Conservation (phyloP, 345 rosid genomes). For the Gossypium longicalyx region DNA sequence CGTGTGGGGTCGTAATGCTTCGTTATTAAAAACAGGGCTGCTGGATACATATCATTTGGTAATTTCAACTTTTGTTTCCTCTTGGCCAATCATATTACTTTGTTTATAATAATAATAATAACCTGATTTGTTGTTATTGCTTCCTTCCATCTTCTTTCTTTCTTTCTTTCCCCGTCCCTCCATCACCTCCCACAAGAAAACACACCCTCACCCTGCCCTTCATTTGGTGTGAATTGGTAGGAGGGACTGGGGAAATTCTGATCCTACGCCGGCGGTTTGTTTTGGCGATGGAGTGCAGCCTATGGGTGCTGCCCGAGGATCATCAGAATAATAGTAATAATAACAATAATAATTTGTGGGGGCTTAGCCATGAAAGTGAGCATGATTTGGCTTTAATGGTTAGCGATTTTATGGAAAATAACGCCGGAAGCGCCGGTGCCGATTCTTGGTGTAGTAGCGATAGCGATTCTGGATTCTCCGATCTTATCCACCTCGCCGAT, state of each 20-base stretch:
- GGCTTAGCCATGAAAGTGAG: slow-evolving; percentile 78
- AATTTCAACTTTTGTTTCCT: too few relatives aligned
- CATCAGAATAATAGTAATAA: background rate
- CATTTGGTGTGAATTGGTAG: slow-evolving; percentile 3
- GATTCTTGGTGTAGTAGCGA: slow-evolving; percentile 82
- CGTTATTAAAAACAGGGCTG: too few relatives aligned
- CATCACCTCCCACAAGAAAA: too few relatives aligned
- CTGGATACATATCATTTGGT: too few relatives aligned
- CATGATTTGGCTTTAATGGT: slow-evolving; percentile 84
- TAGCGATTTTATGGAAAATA: slow-evolving; percentile 68
- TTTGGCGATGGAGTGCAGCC: slow-evolving; percentile 50
- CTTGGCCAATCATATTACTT: too few relatives aligned
- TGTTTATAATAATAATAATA: too few relatives aligned
- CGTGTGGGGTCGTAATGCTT: too few relatives aligned
- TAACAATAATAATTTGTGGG: slow-evolving; percentile 27
- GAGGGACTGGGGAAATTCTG: slow-evolving; percentile 7
- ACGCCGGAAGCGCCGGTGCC: slow-evolving; percentile 46
- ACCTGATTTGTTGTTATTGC: too few relatives aligned
- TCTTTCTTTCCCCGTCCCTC: too few relatives aligned
- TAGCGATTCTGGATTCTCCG: slow-evolving; percentile 67
- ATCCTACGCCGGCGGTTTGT: background rate
- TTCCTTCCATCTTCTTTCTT: too few relatives aligned
- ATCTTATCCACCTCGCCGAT: slow-evolving; percentile 65
- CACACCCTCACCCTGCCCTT: too few relatives aligned
- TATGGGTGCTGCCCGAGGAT: slow-evolving; percentile 40